phyloP scores from a whole-genome alignment of 1,284 basidiomycete species.

The Blastosporella zonata region DNA sequence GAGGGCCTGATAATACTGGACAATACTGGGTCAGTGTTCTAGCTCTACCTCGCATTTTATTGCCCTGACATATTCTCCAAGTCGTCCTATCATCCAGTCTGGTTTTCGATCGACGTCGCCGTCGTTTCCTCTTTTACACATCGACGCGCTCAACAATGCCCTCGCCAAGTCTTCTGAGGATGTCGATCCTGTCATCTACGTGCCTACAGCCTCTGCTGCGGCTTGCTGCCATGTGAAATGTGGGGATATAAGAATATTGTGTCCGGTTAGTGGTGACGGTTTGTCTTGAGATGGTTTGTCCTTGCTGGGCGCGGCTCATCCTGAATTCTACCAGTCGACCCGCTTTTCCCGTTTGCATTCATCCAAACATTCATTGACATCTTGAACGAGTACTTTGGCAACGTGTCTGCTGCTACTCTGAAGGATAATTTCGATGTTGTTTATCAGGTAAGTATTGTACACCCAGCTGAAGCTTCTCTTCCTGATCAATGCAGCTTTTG shows the following conservation, averaged over 20 bases:
- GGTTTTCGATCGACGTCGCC: constrained; percentile 80
- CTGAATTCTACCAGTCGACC: constrained; percentile 62
- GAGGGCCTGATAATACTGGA: constrained; percentile 92
- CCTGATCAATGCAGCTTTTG: constrained; percentile 57
- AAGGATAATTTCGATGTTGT: constrained; percentile 96
- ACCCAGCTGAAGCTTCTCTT: neutral
- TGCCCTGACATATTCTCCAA: constrained; percentile 28
- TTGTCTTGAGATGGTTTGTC: constrained; percentile 28
- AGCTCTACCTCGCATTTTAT: constrained; percentile 2
- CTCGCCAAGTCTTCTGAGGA: constrained; percentile 52
- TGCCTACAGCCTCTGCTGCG: constrained; percentile 51
- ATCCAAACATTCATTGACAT: constrained; percentile 83
- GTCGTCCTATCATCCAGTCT: constrained; percentile 87
- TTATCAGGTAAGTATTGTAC: constrained; percentile 68
- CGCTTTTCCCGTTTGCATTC: constrained; percentile 87
- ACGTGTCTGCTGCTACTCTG: constrained; percentile 60
- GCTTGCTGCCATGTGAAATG: constrained; percentile 81
- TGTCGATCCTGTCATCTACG: constrained; percentile 71
- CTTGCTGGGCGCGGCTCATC: constrained; percentile 14
- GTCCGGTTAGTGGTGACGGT: constrained; percentile 81
- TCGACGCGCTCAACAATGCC: constrained; percentile 81
- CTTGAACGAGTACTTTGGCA: constrained; percentile 86
- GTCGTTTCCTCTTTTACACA: constrained; percentile 81
- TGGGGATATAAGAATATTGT: constrained; percentile 76
- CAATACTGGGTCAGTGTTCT: constrained; percentile 60